Evolutionary conservation across 2,329 filamentous ascomycete genomes (phyloP), one percentile per base, ranked within the genome.

Genomic region (Dendryphion nanum): DNA sequence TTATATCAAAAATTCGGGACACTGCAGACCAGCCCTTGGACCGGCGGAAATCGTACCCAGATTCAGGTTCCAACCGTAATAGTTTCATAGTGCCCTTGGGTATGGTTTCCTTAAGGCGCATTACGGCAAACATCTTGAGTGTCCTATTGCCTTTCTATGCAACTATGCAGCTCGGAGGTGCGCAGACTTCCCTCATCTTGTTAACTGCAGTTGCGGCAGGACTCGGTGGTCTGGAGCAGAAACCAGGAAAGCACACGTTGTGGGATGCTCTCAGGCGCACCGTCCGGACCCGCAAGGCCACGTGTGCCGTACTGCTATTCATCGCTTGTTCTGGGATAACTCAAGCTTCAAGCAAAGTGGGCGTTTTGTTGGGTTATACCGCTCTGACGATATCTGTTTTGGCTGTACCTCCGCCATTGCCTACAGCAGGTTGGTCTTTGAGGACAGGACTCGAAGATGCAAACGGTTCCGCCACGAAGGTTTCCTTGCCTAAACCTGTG

Each of bases 91-190:
- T 26, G 1, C 15, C 51, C n/a, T 30, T 42, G n/a, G 41, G 50
- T 18, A 17, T 49, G 10, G 45, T 34, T 24, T 50, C 45, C 12
- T 17, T 51, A 10, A 26, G 33, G 24, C 52, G 52, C 30, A 55
- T 64, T 14, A 34, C 63, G 13, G 48, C 57, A 14, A 69, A 64
- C 34, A 51, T 66, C n/a, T 40, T 67, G 19, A 65, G 71, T 14
- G 53, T 77, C 16, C 59, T 68, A 3, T 51, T 82, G 19, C 79
- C 79, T 1, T 75, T 79, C 50, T 81, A 78, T 51, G 75, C 78
- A 6, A 59, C 74, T 0, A 66, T 78, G 45, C 72, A 78, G 40
- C 56, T 81, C 10, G 78, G 77, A 6, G 76, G 74, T 10, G 68
- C 73, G 40, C 64, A 74, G 37, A 72, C 74, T n/a, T 74, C 74